Conservation (phyloP, 73 alveolate species). For the Paramecium primaurelia region DNA sequence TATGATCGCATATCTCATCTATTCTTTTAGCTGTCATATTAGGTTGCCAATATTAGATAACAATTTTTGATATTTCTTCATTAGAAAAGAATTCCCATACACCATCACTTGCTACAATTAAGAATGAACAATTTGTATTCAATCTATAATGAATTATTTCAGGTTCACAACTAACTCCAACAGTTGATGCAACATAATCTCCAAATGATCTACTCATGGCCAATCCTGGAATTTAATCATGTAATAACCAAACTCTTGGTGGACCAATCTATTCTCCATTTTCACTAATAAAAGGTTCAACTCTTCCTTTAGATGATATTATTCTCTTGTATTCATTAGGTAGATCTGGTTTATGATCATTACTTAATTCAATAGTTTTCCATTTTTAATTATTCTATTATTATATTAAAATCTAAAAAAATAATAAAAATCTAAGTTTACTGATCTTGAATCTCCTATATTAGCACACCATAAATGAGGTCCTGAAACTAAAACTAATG, state of each 20-base stretch:
- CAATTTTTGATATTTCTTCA: constrained; percentile 77
- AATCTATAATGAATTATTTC: constrained; percentile 69
- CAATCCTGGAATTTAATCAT: constrained; percentile 93
- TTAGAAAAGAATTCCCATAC: constrained; percentile 93
- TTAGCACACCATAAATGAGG: constrained; percentile 64
- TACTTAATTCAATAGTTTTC: constrained; percentile 62
- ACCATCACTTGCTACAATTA: constrained; percentile 95
- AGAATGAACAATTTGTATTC: constrained; percentile 71
- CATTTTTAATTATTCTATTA: constrained; percentile 40
- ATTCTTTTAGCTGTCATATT: constrained; percentile 40
- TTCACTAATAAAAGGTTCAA: constrained; percentile 71
- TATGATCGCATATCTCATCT: constrained; percentile 52
- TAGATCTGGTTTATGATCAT: constrained; percentile 90
- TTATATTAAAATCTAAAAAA: background rate
- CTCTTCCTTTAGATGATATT: constrained; percentile 80
- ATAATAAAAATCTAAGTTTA: background rate
- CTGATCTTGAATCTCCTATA: constrained; percentile 73
- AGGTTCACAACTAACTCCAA: constrained; percentile 94
- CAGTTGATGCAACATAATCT: constrained; percentile 84
- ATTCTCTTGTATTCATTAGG: constrained; percentile 85
- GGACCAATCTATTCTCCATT: constrained; percentile 84
- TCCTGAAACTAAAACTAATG: constrained; percentile 60
- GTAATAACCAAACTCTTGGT: constrained; percentile 90
- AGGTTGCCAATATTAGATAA: background rate
- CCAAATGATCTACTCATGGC: constrained; percentile 98